Base-by-base conservation (phyloP, 305 asterid genomes). In the Fraxinus angustifolia region DNA sequence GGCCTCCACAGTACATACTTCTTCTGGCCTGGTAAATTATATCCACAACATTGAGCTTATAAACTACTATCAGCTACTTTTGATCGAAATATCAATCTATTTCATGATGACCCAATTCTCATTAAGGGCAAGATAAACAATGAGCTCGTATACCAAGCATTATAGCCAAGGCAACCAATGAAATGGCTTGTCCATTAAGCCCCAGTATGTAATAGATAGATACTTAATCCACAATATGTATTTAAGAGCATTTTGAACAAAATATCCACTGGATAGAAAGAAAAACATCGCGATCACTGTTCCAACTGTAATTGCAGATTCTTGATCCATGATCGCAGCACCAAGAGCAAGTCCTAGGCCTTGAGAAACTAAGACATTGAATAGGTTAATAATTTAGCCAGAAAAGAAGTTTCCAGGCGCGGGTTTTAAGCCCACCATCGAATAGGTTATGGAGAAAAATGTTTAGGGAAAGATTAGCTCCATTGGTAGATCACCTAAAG, bases 301-400 rank as follows among this genome's bases (percentile, higher is more conserved):
- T 35, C 94, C 97, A 1, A 91, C 85, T 0, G 78, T 79, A 4
- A 92, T 87, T n/a, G 99, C 98, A 0, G 93, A 77, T 67, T 84
- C 88, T 80, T 79, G 89, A 77, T 92, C 88, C 99, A 94, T 91
- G n/a, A 91, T 84, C 1, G 85, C 48, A 0, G 99, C 97, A 0
- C 99, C 98, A 5, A 94, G 42, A 0, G 98, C 99, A 0, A 94
- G 91, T 3, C 98, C 99, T 1, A 94, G 88, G 14, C 98, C 93
- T 74, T 94, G 97, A 0, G 93, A 71, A 40, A 87, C 86, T 0
- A 95, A 4, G 2, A 94, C 96, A 53, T 91, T 81, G 34, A 79
- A 87, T 6, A 94, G 85, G 48, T 91, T 89, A 14, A 67, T 82
- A 33, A 88, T 79, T 26, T 91, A 82, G 83, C 94, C 87, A 7